A percentile compares a stretch with the other conserved stretches of the same genome.
phyloP scores from a whole-genome alignment of 805 yeast species.

The Metahyphopichia silvanorum region DNA sequence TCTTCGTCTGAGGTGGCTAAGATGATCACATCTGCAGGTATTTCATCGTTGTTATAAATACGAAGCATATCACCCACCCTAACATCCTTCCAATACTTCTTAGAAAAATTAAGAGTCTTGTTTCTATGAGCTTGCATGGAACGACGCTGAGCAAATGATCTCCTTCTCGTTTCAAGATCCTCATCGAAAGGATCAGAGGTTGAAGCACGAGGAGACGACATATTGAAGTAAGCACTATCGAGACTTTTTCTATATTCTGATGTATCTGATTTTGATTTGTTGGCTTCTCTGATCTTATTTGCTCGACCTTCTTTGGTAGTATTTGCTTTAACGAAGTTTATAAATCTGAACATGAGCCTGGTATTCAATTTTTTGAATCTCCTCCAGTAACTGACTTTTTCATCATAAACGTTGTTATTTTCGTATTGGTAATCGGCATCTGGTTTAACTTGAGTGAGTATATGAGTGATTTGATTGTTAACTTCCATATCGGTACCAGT shows the following conservation, averaged over 20 bases:
- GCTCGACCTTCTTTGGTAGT: slow-evolving; percentile 36
- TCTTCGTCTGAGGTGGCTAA: slow-evolving; percentile 69
- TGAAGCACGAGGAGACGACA: slow-evolving; percentile 12
- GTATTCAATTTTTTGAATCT: slow-evolving; percentile 54
- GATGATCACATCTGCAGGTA: slow-evolving; percentile 73
- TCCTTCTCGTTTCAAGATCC: slow-evolving; percentile 5
- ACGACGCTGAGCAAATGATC: slow-evolving; percentile 16
- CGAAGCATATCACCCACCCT: slow-evolving; percentile 73
- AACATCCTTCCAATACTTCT: slow-evolving; percentile 62
- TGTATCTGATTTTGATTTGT: slow-evolving; percentile 1
- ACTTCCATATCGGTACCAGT: slow-evolving; percentile 69
- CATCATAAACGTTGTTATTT: slow-evolving; percentile 63
- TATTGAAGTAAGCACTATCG: slow-evolving; percentile 22
- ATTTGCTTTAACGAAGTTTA: slow-evolving; percentile 25
- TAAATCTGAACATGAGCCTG: slow-evolving; percentile 21
- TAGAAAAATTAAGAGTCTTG: slow-evolving; percentile 27
- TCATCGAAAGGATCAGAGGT: slow-evolving; percentile 10
- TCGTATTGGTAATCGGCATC: slow-evolving; percentile 21
- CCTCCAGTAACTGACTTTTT: slow-evolving; percentile 67
- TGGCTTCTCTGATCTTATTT: slow-evolving; percentile 21
- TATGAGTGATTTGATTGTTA: slow-evolving; percentile 70
- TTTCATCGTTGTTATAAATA: slow-evolving; percentile 65
- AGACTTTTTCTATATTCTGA: slow-evolving; percentile 25
- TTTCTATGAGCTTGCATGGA: slow-evolving; percentile 9
- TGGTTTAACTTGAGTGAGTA: slow-evolving; percentile 34